A percentile compares a stretch with the other conserved stretches of the same genome.
Conservation (phyloP, 1,139 yeast genomes). For the Debaryomyces udenii region DNA sequence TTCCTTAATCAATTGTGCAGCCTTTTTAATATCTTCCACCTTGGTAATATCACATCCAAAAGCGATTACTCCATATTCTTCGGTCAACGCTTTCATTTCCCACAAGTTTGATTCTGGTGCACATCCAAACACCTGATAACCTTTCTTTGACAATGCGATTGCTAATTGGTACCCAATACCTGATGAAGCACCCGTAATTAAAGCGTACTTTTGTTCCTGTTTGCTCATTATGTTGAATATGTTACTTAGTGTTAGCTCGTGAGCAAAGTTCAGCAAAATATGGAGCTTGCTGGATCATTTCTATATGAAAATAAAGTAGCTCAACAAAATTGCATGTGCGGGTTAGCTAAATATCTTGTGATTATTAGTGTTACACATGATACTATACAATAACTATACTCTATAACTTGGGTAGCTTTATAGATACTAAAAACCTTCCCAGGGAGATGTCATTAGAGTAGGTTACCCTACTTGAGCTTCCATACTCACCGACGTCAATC, state of each 20-base stretch:
- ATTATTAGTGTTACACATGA: too few species aligned
- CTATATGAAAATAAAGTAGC: too few species aligned
- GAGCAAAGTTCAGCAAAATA: too few species aligned
- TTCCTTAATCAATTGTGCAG: conserved; percentile 24
- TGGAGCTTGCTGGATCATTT: too few species aligned
- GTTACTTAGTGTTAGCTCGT: too few species aligned
- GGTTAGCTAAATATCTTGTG: too few species aligned
- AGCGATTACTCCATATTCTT: conserved; percentile 32
- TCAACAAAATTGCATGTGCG: too few species aligned
- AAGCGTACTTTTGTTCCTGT: conserved; percentile 24
- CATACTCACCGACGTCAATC: neutral
- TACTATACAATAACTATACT: too few species aligned
- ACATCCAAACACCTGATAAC: conserved; percentile 40
- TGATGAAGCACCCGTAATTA: conserved; percentile 44
- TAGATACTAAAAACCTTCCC: conserved; percentile 24
- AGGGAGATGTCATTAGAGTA: conserved; percentile 23
- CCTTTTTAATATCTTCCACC: conserved; percentile 28
- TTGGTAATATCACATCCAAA: conserved; percentile 37
- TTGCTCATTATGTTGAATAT: neutral
- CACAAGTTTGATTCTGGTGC: conserved; percentile 28
- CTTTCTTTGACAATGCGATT: conserved; percentile 29
- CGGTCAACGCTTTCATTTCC: conserved; percentile 31
- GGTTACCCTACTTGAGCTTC: conserved; percentile 18
- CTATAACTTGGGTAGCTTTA: conserved; percentile 10
- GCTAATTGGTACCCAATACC: conserved; percentile 43